Base-by-base conservation (phyloP, 495 filamentous ascomycete species). In the Letharia lupina region DNA sequence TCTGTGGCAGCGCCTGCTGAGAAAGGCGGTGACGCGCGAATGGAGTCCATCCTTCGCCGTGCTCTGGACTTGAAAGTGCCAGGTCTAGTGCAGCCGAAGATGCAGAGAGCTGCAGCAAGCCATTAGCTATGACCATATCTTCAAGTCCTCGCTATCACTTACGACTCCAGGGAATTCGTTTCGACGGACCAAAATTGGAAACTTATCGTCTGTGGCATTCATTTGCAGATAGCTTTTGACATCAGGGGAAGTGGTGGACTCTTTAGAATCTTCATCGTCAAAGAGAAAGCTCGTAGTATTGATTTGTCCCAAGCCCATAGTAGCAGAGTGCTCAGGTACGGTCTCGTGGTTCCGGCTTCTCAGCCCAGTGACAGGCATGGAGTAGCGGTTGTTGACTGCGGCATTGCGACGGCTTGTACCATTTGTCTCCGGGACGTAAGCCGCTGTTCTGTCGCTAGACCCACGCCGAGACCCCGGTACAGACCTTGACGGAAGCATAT, bases 241-340 rank as follows among this genome's bases (percentile, higher is more conserved):
- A 56, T 87, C 83, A 8, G 85, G 81, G 37, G 86, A 87, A 2
- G 84, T 81, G 40, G 82, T 73, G 65, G 82, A 79, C 39, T 83
- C 75, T 63, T 82, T 81, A 62, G 81, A 80, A 39, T 87, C 81
- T 39, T 92, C 89, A 69, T 96, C 91, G 44, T 87, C 88, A 70
- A 96, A 95, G 12, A 96, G 79, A 72, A 92, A 95, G 54, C 87
- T 86, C 18, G 90, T 81, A 10, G 89, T 91, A 72, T 94, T 90
- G 77, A 89, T 89, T 58, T 84, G 84, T 67, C 84, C 92, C 68
- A 85, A 84, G 41, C 78, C 81, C 71, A 75, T 75, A 69, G 11
- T 75, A 68, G 58, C 71, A 73, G 70, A 81, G 48, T 68, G 79
- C 61, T 79, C 78, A 44, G 79, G 73, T 13, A 78, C 70, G 35